Base-by-base conservation (phyloP, 805 yeast species). In the Jamesozyma hellenica region DNA sequence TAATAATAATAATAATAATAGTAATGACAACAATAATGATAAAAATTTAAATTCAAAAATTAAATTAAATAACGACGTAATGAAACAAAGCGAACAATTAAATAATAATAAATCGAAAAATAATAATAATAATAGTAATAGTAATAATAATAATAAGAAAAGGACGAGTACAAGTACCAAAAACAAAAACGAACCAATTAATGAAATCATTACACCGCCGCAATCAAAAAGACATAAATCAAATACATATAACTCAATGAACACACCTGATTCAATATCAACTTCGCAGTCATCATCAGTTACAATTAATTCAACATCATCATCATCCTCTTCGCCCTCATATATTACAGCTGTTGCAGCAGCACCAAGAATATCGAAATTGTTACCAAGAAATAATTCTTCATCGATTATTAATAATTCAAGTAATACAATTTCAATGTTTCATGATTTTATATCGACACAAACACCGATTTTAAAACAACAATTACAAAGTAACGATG, bases 281-380 rank as follows among this genome's bases (percentile, higher is more conserved):
- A 27, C 4, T 27, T 12, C 14, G 4, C 28, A 27, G 4, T 12
- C 14, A 12, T 34, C 14, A 31, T 34, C 46, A 9, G 19, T 37
- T 10, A 29, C 28, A 11, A 27, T 27, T n/a, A 27, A 11, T 12
- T n/a, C 28, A 27, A 12, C 4, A 6, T 27, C 12, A n/a, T 4
- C 6, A 27, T 27, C 28, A 12, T 17, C 4, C 11, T 6, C 36
- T 32, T 27, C 4, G 5, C 5, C 36, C 28, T 27, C 51, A 23
- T 67, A 65, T 42, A 55, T 79, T 34, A 81, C 90, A 12, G 85
- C 85, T 15, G 90, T 90, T 17, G 87, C 87, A 11, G 86, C 85
- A 19, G 84, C 90, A 27, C 92, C 92, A 42, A 68, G 90, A 52
- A 73, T 81, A 10, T 79, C 86, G n/a, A 74, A 75, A 46, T 66